Evolutionary conservation across 495 filamentous ascomycete genomes (phyloP).

Genomic region (Neurospora intermedia): DNA sequence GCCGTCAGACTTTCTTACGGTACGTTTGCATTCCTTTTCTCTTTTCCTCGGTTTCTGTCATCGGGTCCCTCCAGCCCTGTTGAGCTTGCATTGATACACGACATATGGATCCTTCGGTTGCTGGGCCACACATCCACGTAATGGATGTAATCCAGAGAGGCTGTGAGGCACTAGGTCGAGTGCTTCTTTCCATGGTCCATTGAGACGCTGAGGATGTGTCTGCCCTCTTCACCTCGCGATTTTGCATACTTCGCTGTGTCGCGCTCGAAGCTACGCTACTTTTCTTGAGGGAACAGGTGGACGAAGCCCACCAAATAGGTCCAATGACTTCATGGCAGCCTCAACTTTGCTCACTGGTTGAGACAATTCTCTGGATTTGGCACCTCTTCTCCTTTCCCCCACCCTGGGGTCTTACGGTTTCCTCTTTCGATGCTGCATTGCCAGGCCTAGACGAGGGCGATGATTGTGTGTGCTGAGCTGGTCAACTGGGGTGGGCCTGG

Average conservation of each 20-base stretch:
- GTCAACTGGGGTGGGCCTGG: conserved; percentile 35
- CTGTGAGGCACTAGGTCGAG: background rate
- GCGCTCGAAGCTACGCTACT: background rate
- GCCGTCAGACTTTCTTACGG: conserved; percentile 7
- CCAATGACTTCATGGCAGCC: conserved; percentile 9
- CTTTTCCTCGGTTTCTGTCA: background rate
- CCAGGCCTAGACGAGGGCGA: conserved; percentile 10
- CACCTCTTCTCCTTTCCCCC: conserved; percentile 3
- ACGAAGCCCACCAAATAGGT: background rate
- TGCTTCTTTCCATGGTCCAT: background rate
- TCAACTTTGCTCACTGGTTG: conserved; percentile 1
- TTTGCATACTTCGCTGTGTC: background rate
- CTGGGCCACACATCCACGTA: conserved; percentile 6
- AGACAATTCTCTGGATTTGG: background rate
- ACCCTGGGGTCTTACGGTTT: background rate
- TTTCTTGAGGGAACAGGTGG: background rate
- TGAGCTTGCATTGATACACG: conserved; percentile 15
- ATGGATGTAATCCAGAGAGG: background rate
- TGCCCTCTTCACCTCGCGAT: background rate
- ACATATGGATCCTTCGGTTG: conserved; percentile 1
- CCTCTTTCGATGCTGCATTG: conserved; percentile 11
- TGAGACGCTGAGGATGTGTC: background rate
- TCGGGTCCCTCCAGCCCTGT: conserved; percentile 7
- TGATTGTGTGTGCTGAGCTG: conserved; percentile 24
- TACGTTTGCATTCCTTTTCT: conserved; percentile 14